These are phyloP conservation scores for Pisolithus orientalis DNA, from an alignment of 768 basidiomycete genomes.

Conservation along the genomic window DNA sequence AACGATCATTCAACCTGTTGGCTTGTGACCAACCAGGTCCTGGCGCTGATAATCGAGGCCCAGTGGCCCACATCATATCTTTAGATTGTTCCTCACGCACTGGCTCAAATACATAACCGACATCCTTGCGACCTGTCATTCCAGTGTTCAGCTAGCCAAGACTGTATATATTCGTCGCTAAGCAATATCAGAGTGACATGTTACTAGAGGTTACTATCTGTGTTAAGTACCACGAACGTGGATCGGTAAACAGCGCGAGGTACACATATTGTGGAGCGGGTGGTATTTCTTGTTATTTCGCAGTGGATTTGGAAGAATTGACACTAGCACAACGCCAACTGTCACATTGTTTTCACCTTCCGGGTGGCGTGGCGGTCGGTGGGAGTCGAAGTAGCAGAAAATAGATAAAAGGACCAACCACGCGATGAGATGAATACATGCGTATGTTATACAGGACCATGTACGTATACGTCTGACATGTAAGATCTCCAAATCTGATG, in stretches of 20 bases:
- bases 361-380: not conserved
- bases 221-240: not conserved
- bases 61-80: no score
- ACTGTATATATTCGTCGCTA: constrained; percentile 1
- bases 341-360: no score
- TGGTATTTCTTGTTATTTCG: not conserved
- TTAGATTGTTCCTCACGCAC: not conserved
- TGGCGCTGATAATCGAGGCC: no score
- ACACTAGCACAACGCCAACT: not conserved
- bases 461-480: not conserved
- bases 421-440: not conserved
- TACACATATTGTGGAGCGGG: not conserved
- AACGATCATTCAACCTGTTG: not conserved
- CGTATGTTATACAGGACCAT: not conserved
- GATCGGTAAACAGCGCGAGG: not conserved
- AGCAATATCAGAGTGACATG: not conserved
- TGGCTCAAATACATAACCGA: not conserved
- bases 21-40: not conserved
- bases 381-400: not conserved
- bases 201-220: not conserved
- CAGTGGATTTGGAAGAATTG: not conserved
- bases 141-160: not conserved
- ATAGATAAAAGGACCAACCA: not conserved
- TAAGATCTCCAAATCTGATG: no score
- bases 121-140: not conserved